These are phyloP conservation scores for Colletotrichum gigasporum DNA, from an alignment of 2,329 filamentous ascomycete genomes.

Conservation along the genomic window DNA sequence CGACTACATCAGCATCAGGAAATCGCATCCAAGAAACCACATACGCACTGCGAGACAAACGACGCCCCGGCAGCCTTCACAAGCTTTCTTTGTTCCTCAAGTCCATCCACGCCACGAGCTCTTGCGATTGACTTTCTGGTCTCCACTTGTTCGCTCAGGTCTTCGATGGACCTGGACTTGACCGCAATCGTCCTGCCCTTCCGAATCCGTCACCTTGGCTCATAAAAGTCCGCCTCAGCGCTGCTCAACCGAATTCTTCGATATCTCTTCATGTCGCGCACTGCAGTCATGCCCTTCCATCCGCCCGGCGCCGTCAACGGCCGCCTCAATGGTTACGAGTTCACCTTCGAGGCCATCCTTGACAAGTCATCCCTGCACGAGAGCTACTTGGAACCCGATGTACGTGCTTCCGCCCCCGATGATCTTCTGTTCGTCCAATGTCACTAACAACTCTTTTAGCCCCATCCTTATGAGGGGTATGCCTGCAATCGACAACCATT, in stretches of 20 bases:
- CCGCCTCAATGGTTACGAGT: slow-evolving; percentile 28
- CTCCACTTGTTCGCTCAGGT: slow-evolving; percentile 20
- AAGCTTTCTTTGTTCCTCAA: slow-evolving; percentile 10
- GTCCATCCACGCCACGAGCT: not conserved
- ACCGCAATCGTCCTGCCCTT: slow-evolving; percentile 17
- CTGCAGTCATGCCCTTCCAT: slow-evolving; percentile 19
- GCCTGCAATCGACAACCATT: not conserved
- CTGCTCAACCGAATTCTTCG: not conserved
- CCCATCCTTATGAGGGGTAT: slow-evolving; percentile 32
- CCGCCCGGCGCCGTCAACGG: slow-evolving; percentile 21
- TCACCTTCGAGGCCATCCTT: slow-evolving; percentile 32
- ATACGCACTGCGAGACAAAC: not conserved
- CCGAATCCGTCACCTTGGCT: slow-evolving; percentile 13
- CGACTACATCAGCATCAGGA: not conserved
- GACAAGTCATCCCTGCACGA: slow-evolving; percentile 33
- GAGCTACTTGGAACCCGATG: slow-evolving; percentile 29
- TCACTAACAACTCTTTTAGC: slow-evolving; percentile 21
- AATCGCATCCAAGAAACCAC: not conserved
- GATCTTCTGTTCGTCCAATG: slow-evolving; percentile 15
- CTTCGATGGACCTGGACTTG: slow-evolving; percentile 11
- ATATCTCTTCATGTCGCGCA: slow-evolving; percentile 1
- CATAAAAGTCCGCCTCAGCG: slow-evolving; percentile 6
- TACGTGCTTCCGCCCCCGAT: slow-evolving; percentile 3
- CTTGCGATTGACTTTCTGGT: not conserved
- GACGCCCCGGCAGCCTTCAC: not conserved